A percentile compares a stretch with the other conserved stretches of the same genome.
These are phyloP conservation scores for Candida dubliniensis DNA, from an alignment of 1,139 yeast species.

Conservation along the genomic window DNA sequence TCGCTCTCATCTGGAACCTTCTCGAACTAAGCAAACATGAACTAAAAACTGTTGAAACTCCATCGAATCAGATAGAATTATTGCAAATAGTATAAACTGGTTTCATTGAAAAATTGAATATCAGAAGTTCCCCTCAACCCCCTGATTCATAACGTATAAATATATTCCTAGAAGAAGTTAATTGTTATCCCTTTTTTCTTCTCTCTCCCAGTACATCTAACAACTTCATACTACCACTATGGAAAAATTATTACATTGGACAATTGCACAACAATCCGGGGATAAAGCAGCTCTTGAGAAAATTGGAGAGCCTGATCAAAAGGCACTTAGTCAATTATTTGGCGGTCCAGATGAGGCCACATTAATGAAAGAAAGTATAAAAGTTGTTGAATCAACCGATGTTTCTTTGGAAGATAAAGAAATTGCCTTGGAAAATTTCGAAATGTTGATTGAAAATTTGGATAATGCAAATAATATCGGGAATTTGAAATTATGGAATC, in stretches of 20 bases:
- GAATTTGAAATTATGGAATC: conserved; percentile 78
- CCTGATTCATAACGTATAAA: no score
- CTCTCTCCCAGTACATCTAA: neutral
- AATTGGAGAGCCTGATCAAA: conserved; percentile 74
- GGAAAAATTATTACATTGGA: conserved; percentile 93
- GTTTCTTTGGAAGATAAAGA: conserved; percentile 63
- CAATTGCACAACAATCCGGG: conserved; percentile 73
- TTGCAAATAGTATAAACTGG: no score
- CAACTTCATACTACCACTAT: conserved; percentile 30
- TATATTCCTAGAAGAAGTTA: no score
- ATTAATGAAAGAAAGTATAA: conserved; percentile 74
- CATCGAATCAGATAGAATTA: no score
- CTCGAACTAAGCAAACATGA: conserved; percentile 1
- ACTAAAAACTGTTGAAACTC: no score
- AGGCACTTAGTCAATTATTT: conserved; percentile 71
- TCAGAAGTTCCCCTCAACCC: neutral
- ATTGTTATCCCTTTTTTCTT: neutral
- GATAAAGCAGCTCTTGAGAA: conserved; percentile 63
- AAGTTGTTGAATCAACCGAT: conserved; percentile 61
- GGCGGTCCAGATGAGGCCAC: conserved; percentile 86
- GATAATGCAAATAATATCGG: conserved; percentile 95
- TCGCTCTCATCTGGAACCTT: conserved; percentile 7
- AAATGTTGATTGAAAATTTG: conserved; percentile 88
- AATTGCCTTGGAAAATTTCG: conserved; percentile 86
- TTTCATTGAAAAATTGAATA: neutral